Base-by-base conservation (phyloP, 805 yeast genomes). In the Ogataea nitratoaversa region DNA sequence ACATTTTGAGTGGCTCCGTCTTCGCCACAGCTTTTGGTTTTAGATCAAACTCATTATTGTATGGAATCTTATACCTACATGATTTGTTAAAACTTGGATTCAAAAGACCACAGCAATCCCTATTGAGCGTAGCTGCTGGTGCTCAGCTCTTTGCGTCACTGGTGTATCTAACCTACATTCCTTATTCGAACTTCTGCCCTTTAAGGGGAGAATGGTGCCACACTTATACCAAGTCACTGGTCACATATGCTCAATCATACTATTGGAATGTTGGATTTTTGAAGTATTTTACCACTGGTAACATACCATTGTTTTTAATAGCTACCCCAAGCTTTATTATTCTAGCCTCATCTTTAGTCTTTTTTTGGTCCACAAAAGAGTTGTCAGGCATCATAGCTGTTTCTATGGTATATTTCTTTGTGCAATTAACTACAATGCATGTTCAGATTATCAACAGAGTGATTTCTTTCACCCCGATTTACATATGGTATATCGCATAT, bases 191-290 rank as follows among this genome's bases (percentile, higher is more conserved):
- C 13, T 82, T 77, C 46, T 93, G 99, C 57, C 85, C 88, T 1
- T 71, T 62, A 12, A 65, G 88, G 42, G 79, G 85, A 7, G 84
- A 73, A 44, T 91, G 97, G 97, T 91, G 99, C 58, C 44, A 64
- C 12, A 48, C 65, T 4, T 42, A 47, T 3, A 37, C 84, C 0
- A 87, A 85, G 6, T 73, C 82, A 18, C 66, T 91, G 12, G 80
- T 80, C 50, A 59, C 75, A 3, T 86, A 71, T 58, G 84, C 95
- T 6, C 99, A 93, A 61, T 43, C 63, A 1, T 70, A 78, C 47
- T 89, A 91, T 59, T 93, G 99, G 99, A 75, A 79, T 50, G 73
- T 70, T 32, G 98, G 99, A 0, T 77, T 90, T 38, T 60, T 93
- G 41, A 68, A 63, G 30, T 93, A 93, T 62, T 93, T 96, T 91